Evolutionary conservation across 2,329 filamentous ascomycete genomes (phyloP).

Genomic region (Penicillium sp.): DNA sequence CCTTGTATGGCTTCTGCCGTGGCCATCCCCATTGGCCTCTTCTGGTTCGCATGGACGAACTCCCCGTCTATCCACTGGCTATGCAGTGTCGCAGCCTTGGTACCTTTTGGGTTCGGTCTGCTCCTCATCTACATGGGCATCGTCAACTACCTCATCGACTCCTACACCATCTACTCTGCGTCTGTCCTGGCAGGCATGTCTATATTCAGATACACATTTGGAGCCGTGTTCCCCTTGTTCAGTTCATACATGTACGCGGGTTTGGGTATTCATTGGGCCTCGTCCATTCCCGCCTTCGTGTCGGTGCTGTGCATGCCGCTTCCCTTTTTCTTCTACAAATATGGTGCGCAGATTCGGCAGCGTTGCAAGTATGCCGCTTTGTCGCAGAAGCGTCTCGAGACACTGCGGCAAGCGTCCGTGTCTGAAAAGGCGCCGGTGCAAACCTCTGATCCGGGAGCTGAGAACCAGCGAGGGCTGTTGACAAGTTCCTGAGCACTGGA

Average conservation of each 20-base stretch:
- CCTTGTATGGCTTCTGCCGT: constrained; percentile 49
- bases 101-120: constrained; percentile 36
- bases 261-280: constrained; percentile 3
- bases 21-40: constrained; percentile 53
- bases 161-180: constrained; percentile 39
- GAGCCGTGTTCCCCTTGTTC: constrained; percentile 46
- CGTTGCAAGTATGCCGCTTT: neutral
- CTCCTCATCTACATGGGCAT: constrained; percentile 32
- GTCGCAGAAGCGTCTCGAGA: neutral
- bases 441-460: neutral
- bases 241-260: constrained; percentile 31
- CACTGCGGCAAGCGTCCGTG: neutral
- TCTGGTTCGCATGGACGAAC: constrained; percentile 60
- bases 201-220: constrained; percentile 43
- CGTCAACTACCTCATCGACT: constrained; percentile 39
- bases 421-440: neutral
- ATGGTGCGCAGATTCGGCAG: neutral
- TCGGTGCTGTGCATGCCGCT: neutral
- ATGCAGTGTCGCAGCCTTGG: constrained; percentile 26
- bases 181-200: constrained; percentile 40
- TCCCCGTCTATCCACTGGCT: constrained; percentile 36
- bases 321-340: constrained; percentile 1
- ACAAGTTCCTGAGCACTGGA: neutral
- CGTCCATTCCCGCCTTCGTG: neutral
- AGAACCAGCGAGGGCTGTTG: neutral